Base-by-base conservation (phyloP, 2,329 filamentous ascomycete species). In the Exophiala phaeomuriformis region DNA sequence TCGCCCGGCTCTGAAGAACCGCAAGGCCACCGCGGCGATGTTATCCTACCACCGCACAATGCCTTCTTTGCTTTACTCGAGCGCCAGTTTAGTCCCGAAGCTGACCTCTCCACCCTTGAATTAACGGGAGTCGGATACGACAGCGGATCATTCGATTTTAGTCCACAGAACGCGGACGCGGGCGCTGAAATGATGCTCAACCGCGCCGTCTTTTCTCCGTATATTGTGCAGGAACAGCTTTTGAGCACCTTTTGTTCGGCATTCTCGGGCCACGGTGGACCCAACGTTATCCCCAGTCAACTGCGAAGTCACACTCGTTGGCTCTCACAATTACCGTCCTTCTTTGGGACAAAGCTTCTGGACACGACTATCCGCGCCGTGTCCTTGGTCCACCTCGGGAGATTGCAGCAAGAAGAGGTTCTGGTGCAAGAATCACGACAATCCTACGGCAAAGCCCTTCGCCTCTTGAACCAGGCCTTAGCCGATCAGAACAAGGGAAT, bases 401-500 rank as follows among this genome's bases (percentile, higher is more conserved):
- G 63, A 27, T 48, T 58, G 3, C 59, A 66, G 31, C 49, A 56
- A 44, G 55, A 55, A 8, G 62, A 66, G 36, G 27, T 35, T 1
- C 59, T 55, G 2, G 55, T 68, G 5, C 58, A 64, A 50, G 59
- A 64, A 42, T 66, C 66, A 7, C 61, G 65, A 35, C 61, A 60
- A n/a, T 64, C 63, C 42, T 70, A 71, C 52, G 63, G 65, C 3
- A 51, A 64, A 19, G 63, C 68, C 1, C 58, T 72, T 9, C 49
- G 62, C 1, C 63, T 66, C 35, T 61, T 71, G 3, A 63, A 65
- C 28, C 59, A 57, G 8, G 64, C 66, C 0, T 41, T 71, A 1
- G 55, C 60, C n/a, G 57, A 65, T 19, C 63, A 63, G 3, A 49
- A 52, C 3, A 63, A 61, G 3, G 66, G 65, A 0, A 64, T 64